These are phyloP conservation scores for Dissoconium aciculare DNA, from an alignment of 2,329 filamentous ascomycete genomes.

Conservation along the genomic window DNA sequence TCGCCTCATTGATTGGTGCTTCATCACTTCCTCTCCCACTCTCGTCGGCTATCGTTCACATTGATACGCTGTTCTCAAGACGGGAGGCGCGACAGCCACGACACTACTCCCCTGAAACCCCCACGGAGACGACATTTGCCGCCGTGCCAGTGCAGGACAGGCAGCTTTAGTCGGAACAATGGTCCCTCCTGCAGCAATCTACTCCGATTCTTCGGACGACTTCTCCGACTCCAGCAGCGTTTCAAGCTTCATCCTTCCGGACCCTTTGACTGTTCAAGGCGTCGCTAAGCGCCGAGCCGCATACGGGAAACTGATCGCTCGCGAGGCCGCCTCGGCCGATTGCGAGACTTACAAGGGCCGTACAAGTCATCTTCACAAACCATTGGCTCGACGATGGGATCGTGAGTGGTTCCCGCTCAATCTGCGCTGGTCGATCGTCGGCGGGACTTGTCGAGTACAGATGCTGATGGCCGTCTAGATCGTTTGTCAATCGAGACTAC, in stretches of 20 bases:
- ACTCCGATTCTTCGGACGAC: conserved; percentile 25
- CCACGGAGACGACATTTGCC: too few species aligned
- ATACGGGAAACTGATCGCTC: conserved; percentile 56
- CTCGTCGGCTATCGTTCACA: neutral
- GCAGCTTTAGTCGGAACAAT: too few species aligned
- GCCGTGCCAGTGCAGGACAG: too few species aligned
- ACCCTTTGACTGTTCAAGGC: conserved; percentile 47
- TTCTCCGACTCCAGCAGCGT: conserved; percentile 35
- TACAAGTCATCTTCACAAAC: conserved; percentile 47
- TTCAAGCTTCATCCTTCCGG: conserved; percentile 30
- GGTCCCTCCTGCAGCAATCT: conserved; percentile 21
- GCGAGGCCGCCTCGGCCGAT: conserved; percentile 60
- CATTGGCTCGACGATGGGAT: conserved; percentile 70
- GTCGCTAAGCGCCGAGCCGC: conserved; percentile 54
- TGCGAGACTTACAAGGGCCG: conserved; percentile 69
- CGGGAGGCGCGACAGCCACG: too few species aligned
- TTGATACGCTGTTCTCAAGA: too few species aligned
- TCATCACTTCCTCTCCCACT: neutral
- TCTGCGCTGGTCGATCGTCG: too few species aligned
- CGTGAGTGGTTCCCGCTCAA: conserved; percentile 42
- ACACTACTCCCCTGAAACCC: too few species aligned
- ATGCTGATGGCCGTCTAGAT: conserved; percentile 22
- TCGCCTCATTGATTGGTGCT: neutral
- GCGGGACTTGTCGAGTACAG: too few species aligned
- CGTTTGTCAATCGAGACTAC: conserved; percentile 39